A percentile compares a stretch with the other conserved stretches of the same genome.
Evolutionary conservation across 2,329 filamentous ascomycete genomes (phyloP).

Genomic region (Ceratocystis variospora): DNA sequence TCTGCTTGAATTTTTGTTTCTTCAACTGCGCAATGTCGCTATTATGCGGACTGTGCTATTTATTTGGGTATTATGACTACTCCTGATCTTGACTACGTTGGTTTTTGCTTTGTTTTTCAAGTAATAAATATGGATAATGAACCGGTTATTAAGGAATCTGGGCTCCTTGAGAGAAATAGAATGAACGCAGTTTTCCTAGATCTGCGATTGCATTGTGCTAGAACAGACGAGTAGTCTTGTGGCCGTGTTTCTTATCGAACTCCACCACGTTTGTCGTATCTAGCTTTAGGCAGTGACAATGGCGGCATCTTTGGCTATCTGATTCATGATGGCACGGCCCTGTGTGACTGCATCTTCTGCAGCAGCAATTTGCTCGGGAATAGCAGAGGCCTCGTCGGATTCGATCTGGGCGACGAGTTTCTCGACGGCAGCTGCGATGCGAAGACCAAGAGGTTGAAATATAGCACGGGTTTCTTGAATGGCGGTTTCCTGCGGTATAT

Average conservation of each 20-base stretch:
- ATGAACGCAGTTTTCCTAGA: background rate
- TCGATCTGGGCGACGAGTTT: constrained; percentile 68
- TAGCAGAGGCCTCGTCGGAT: constrained; percentile 36
- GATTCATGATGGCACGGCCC: constrained; percentile 30
- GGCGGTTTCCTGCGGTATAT: constrained; percentile 44
- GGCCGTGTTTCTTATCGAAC: background rate
- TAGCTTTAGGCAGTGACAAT: constrained; percentile 14
- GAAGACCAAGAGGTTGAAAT: constrained; percentile 55
- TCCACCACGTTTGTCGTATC: background rate
- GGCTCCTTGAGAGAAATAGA: background rate
- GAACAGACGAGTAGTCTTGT: background rate
- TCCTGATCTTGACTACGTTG: background rate
- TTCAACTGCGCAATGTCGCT: background rate
- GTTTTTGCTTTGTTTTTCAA: background rate
- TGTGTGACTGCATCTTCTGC: constrained; percentile 41
- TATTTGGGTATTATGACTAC: background rate
- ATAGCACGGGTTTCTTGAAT: constrained; percentile 80
- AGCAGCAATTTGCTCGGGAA: constrained; percentile 38
- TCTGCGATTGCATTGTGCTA: background rate
- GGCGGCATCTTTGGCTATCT: constrained; percentile 10
- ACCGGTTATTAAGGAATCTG: background rate
- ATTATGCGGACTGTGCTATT: background rate
- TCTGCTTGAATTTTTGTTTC: background rate
- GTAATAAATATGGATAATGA: background rate
- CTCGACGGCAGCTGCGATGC: constrained; percentile 56